Percentiles rank a stretch among this genome's conserved stretches.
Conservation (phyloP, 2,329 filamentous ascomycete genomes). For the Epichloe gansuensis region DNA sequence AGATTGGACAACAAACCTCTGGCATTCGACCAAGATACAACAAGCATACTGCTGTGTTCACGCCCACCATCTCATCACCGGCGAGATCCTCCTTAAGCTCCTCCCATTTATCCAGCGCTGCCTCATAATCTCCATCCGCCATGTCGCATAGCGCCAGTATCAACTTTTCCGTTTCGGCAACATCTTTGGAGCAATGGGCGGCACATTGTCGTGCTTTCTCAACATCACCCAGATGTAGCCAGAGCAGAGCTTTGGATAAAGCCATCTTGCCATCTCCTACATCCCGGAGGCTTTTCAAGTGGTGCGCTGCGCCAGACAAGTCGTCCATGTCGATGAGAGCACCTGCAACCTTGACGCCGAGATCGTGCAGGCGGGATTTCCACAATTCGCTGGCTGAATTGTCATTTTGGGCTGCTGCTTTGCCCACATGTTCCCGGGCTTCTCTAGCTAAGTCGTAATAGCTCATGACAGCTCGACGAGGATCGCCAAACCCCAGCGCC, state of each 20-base stretch:
- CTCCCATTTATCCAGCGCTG: slow-evolving; percentile 51
- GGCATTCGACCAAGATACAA: slow-evolving; percentile 69
- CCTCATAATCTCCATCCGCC: slow-evolving; percentile 60
- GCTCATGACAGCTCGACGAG: slow-evolving; percentile 71
- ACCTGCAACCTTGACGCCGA: slow-evolving; percentile 55
- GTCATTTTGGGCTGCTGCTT: slow-evolving; percentile 30
- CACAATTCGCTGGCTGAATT: slow-evolving; percentile 50
- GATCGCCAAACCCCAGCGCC: slow-evolving; percentile 74
- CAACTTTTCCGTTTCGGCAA: slow-evolving; percentile 30
- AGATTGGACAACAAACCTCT: slow-evolving; percentile 35
- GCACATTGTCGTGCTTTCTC: slow-evolving; percentile 50
- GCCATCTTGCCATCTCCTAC: slow-evolving; percentile 27
- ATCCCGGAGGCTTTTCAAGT: slow-evolving; percentile 48
- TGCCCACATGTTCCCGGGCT: slow-evolving; percentile 48
- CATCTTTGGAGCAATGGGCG: slow-evolving; percentile 12
- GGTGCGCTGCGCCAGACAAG: slow-evolving; percentile 61
- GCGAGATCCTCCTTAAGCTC: slow-evolving; percentile 26
- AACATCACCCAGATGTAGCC: slow-evolving; percentile 67
- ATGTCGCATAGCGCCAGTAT: slow-evolving; percentile 61
- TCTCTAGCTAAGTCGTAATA: slow-evolving; percentile 81
- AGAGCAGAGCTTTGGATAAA: slow-evolving; percentile 51
- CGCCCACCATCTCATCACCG: slow-evolving; percentile 55
- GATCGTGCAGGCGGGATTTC: slow-evolving; percentile 58
- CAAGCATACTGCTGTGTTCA: slow-evolving; percentile 75
- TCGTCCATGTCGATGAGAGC: slow-evolving; percentile 81